Evolutionary conservation across 768 basidiomycete species (phyloP), one percentile per base, ranked within the genome.

Genomic region (Phallus indusiatus): DNA sequence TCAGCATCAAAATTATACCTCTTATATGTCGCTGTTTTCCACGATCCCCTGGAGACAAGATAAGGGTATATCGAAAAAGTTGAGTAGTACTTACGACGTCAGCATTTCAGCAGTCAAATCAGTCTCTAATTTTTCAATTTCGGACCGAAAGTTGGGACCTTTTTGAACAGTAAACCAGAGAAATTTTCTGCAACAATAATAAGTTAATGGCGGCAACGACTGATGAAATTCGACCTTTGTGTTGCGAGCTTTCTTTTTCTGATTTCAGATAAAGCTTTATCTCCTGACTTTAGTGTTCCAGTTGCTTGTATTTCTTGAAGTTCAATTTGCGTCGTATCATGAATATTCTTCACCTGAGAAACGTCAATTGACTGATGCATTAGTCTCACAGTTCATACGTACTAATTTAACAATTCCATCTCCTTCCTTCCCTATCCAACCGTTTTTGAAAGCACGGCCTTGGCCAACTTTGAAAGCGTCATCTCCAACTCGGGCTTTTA

Each of bases 1-100:
- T 94, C 94, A 0, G 96, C 94, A 65, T 95, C 94, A 66, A 98
- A 98, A 74, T 99, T 99, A 75, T 98, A 99, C 71, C 94, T 94
- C 71, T 99, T 99, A 81, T 90, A 99, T 9, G 79, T 80, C 1
- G 95, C 81, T 0, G 84, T 86, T 72, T 96, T 94, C 96, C 96
- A 98, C 17, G 90, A 75, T 7, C 94, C 96, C 42, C 95, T 98
- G 66, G 5, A 18, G 16, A 37, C 21, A 28, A 55, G 64, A 58
- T 42, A n/a, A 42, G 9, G 12, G 37, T 2, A 14, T 28, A 55
- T 22, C 12, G 17, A n/a, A 1, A 1, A 50, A 2, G 55, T n/a
- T 10, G 33, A 20, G 24, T 12, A 24, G 47, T 34, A 76, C 89
- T 48, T 67, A 97, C 95, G 90, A 90, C 55, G 84, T 78, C 21